Percentiles rank a stretch among this genome's conserved stretches.
These are phyloP conservation scores for Guillardia theta DNA, from an alignment of 78 protist species.

Conservation along the genomic window DNA sequence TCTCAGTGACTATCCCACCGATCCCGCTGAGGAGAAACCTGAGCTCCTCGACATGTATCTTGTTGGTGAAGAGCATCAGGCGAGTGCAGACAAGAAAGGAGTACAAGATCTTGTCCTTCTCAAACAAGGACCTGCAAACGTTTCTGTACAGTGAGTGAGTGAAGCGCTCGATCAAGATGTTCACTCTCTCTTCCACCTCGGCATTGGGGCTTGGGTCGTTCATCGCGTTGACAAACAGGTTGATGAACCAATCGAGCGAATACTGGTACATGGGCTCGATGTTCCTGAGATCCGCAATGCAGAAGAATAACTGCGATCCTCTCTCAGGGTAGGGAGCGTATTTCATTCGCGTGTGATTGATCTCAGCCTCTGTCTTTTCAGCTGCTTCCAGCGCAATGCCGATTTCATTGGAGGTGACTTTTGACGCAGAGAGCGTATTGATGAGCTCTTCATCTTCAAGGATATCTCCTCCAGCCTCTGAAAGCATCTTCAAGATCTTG, in stretches of 20 bases:
- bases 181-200: conserved; percentile 38
- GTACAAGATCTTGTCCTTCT: conserved; percentile 65
- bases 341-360: conserved; percentile 50
- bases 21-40: conserved; percentile 71
- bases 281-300: conserved; percentile 54
- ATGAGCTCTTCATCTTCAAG: conserved; percentile 64
- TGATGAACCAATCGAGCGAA: conserved; percentile 39
- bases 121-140: conserved; percentile 71
- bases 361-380: conserved; percentile 56
- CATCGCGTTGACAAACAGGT: conserved; percentile 38
- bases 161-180: conserved; percentile 34
- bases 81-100: conserved; percentile 55
- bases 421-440: conserved; percentile 43
- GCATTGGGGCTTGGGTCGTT: neutral
- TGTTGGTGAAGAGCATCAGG: neutral
- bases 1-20: neutral
- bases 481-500: conserved; percentile 58
- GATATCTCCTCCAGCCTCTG: conserved; percentile 60
- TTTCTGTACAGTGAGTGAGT: conserved; percentile 49
- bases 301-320: conserved; percentile 67
- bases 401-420: conserved; percentile 52
- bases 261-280: conserved; percentile 75
- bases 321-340: conserved; percentile 67
- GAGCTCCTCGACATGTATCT: conserved; percentile 47
- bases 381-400: conserved; percentile 44